Conservation (phyloP, 352 stramenopile genomes). For the Globisporangium barbulae region DNA sequence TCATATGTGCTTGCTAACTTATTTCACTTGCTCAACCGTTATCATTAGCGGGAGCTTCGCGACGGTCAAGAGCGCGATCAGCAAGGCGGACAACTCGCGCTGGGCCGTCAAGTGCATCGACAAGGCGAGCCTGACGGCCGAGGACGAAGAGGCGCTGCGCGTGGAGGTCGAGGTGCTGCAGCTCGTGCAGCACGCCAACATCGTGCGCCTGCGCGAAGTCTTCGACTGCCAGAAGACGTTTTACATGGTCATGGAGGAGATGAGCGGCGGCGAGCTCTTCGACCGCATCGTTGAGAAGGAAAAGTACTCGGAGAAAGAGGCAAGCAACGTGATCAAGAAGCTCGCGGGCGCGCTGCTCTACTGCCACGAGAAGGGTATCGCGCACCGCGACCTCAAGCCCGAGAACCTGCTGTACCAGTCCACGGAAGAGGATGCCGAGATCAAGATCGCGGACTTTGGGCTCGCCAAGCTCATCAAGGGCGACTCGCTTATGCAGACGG, state of each 20-base stretch:
- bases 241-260: slow-evolving; percentile 92
- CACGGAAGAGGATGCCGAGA: slow-evolving; percentile 85
- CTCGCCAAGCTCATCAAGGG: slow-evolving; percentile 90
- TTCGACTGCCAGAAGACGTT: slow-evolving; percentile 89
- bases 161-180: slow-evolving; percentile 85
- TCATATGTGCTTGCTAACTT: neutral
- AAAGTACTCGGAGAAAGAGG: slow-evolving; percentile 90
- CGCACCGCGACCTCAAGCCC: slow-evolving; percentile 88
- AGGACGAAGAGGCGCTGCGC: slow-evolving; percentile 79
- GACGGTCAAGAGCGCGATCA: slow-evolving; percentile 80
- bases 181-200: slow-evolving; percentile 83
- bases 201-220: slow-evolving; percentile 84
- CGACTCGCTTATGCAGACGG: slow-evolving; percentile 92
- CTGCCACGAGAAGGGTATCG: slow-evolving; percentile 88
- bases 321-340: slow-evolving; percentile 79
- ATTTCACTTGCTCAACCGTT: slow-evolving; percentile 3
- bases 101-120: slow-evolving; percentile 88
- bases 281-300: slow-evolving; percentile 91
- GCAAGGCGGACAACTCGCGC: slow-evolving; percentile 68
- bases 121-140: slow-evolving; percentile 68
- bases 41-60: slow-evolving; percentile 80
- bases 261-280: slow-evolving; percentile 91
- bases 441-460: slow-evolving; percentile 94
- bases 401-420: slow-evolving; percentile 89
- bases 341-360: slow-evolving; percentile 82